Evolutionary conservation across 805 yeast genomes (phyloP), one percentile per base, ranked within the genome.

Genomic region (Wickerhamiella brachini): DNA sequence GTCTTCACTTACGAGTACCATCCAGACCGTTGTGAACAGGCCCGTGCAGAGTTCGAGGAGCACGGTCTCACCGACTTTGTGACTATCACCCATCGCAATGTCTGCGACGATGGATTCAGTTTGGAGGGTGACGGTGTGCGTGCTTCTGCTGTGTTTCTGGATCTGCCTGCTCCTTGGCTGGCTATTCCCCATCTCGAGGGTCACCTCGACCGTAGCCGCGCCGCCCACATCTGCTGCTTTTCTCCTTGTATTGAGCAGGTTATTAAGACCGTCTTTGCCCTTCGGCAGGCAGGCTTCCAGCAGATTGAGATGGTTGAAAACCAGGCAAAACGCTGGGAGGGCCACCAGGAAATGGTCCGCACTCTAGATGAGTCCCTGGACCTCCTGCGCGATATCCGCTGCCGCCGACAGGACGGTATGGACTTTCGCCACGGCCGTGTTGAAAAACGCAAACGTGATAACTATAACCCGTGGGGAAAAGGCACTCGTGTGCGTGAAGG

Each of bases 211-310:
- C 65, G 69, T 8, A 68, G 68, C 18, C 70, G 73, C 51, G 71
- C 73, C 24, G 85, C 80, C 21, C 80, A 84, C 2, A 75, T 93
- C 50, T 93, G 99, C 68, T 93, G 98, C 67, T 93, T 93, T 63
- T 85, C 95, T 41, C 99, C 99, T 9, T 93, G 99, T 67, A 85
- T 93, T 47, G 99, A 93, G 68, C 99, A 93, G 69, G 98, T 93
- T 3, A 83, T 83, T 52, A 82, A 85, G 63, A 85, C 97, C 0
- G 79, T 90, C 12, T 82, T 78, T 56, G 82, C 85, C 0, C 69
- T 93, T 52, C 80, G 82, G 57, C 75, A 71, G 34, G 65, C 80
- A 44, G 95, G 95, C 0, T 93, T 97, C 95, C 74, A 77, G 5
- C 75, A 78, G 17, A 80, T 93, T 21, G 95, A 93, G 66, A 85